These are phyloP conservation scores for Scalesia atractyloides DNA, from an alignment of 129 eudicot species.

Conservation along the genomic window DNA sequence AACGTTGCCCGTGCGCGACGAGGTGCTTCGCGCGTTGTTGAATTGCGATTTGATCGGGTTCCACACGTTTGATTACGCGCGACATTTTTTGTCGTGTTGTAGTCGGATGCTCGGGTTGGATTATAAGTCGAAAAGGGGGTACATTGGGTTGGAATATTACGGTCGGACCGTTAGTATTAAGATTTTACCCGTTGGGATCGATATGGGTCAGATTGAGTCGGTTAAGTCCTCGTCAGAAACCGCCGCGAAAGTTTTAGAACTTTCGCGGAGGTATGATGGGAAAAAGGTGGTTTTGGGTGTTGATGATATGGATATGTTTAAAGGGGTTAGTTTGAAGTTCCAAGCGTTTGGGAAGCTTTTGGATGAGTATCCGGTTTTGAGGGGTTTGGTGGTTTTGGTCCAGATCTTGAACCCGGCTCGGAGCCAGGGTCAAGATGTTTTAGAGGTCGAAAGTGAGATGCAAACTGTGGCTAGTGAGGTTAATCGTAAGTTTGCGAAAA, in stretches of 20 bases:
- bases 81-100: constrained; percentile 87
- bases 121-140: constrained; percentile 80
- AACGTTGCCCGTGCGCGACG: constrained; percentile 76
- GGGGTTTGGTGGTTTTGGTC: constrained; percentile 68
- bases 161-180: constrained; percentile 81
- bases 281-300: constrained; percentile 77
- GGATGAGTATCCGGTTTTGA: constrained; percentile 37
- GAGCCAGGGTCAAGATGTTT: constrained; percentile 72
- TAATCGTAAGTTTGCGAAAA: constrained; percentile 46
- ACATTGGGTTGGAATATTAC: constrained; percentile 80
- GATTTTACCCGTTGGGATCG: constrained; percentile 77
- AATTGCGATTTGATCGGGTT: constrained; percentile 90
- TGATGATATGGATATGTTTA: constrained; percentile 91
- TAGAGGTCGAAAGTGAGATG: constrained; percentile 59
- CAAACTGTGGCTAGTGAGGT: constrained; percentile 55
- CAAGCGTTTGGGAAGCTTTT: constrained; percentile 69
- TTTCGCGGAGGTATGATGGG: constrained; percentile 48
- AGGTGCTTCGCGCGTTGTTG: constrained; percentile 64
- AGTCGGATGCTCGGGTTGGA: constrained; percentile 88
- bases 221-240: constrained; percentile 51
- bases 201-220: constrained; percentile 70
- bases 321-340: constrained; percentile 83
- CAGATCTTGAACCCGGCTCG: constrained; percentile 85
- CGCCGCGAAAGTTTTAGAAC: constrained; percentile 39
- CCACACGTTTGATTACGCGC: constrained; percentile 93